These are phyloP conservation scores for Alternaria atra DNA, from an alignment of 2,329 filamentous ascomycete genomes.

Conservation along the genomic window DNA sequence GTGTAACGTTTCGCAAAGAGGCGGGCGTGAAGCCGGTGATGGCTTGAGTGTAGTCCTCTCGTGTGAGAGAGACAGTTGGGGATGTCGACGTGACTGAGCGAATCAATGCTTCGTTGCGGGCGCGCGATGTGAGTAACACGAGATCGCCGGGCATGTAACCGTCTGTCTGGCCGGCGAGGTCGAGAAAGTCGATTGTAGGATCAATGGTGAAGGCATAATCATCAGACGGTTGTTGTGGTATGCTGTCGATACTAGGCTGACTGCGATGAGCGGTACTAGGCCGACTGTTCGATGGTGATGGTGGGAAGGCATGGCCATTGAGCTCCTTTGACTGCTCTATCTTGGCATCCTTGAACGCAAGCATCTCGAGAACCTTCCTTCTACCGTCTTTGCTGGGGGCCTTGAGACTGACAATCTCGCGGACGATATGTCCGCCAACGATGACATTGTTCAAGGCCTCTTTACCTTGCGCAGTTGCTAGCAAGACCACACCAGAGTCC, in stretches of 20 bases:
- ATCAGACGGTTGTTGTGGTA: constrained; percentile 39
- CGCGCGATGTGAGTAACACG: constrained; percentile 82
- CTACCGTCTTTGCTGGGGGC: constrained; percentile 93
- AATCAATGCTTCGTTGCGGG: constrained; percentile 91
- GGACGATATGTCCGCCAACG: constrained; percentile 88
- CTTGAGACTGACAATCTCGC: constrained; percentile 88
- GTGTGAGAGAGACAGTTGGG: constrained; percentile 67
- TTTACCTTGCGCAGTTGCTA: constrained; percentile 92
- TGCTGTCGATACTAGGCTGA: constrained; percentile 50
- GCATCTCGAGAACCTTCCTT: constrained; percentile 81
- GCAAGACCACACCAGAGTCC: constrained; percentile 81
- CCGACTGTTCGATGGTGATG: constrained; percentile 60
- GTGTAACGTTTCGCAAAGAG: constrained; percentile 89
- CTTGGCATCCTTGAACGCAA: constrained; percentile 63
- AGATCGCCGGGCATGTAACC: constrained; percentile 98
- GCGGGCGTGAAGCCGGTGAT: constrained; percentile 94
- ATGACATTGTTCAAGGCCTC: constrained; percentile 91
- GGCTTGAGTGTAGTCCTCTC: constrained; percentile 82
- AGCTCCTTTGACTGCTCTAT: constrained; percentile 28
- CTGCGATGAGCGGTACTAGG: constrained; percentile 55
- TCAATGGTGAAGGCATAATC: constrained; percentile 74
- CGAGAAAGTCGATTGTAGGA: constrained; percentile 83
- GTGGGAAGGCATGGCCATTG: constrained; percentile 45
- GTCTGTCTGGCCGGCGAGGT: constrained; percentile 92
- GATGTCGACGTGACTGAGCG: constrained; percentile 69